Evolutionary conservation across 2,329 filamentous ascomycete species (phyloP).

Genomic region (Trichoderma aggressivum): DNA sequence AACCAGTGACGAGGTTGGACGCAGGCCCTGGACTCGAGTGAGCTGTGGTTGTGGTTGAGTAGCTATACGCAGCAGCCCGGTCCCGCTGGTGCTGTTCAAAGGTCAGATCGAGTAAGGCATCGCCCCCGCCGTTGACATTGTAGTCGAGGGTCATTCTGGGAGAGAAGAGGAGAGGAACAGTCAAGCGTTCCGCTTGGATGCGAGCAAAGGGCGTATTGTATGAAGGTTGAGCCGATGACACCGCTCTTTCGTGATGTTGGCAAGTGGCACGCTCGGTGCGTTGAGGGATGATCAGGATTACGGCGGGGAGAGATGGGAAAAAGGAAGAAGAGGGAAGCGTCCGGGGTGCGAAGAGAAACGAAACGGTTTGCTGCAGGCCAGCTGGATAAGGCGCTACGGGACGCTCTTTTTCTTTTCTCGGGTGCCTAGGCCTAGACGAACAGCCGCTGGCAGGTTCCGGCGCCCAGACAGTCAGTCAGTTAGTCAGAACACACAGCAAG

Average conservation of each 20-base stretch:
- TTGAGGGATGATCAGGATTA: slow-evolving; percentile 16
- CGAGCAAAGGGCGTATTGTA: slow-evolving; percentile 36
- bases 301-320: slow-evolving; percentile 24
- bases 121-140: slow-evolving; percentile 52
- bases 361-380: slow-evolving; percentile 21
- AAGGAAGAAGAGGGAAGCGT: slow-evolving; percentile 14
- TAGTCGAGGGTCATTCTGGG: slow-evolving; percentile 57
- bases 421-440: background rate
- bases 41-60: slow-evolving; percentile 22
- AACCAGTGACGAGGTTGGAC: slow-evolving; percentile 37
- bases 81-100: slow-evolving; percentile 59
- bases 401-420: background rate
- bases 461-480: background rate
- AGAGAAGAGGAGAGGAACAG: slow-evolving; percentile 29
- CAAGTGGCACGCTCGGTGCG: slow-evolving; percentile 22
- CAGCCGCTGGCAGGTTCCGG: background rate
- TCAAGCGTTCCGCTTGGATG: slow-evolving; percentile 28
- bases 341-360: slow-evolving; percentile 12
- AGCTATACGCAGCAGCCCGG: slow-evolving; percentile 42
- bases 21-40: slow-evolving; percentile 34
- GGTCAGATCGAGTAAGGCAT: slow-evolving; percentile 59
- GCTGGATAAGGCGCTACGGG: slow-evolving; percentile 3
- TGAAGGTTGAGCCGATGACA: slow-evolving; percentile 37
- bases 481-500: background rate
- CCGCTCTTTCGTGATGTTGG: slow-evolving; percentile 42